Conservation (phyloP, 2,329 filamentous ascomycete genomes). For the Cladobotryum mycophilum region DNA sequence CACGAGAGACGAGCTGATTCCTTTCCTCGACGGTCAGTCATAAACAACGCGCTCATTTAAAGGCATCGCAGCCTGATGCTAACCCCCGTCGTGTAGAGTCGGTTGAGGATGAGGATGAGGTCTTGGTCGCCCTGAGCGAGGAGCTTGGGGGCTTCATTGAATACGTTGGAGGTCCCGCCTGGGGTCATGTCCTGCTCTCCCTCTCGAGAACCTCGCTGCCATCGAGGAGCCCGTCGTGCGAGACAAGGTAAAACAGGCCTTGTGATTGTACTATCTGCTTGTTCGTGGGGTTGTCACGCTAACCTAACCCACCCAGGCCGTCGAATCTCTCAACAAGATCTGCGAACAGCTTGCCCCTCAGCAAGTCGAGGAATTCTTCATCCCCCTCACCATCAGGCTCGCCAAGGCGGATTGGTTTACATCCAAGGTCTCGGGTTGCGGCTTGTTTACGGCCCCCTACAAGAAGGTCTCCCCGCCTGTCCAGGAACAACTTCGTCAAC, state of each 20-base stretch:
- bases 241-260: conserved; percentile 68
- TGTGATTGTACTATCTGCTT: background rate
- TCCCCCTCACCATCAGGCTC: conserved; percentile 88
- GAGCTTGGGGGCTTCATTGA: conserved; percentile 96
- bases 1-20: conserved; percentile 96
- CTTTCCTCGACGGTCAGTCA: conserved; percentile 89
- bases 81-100: conserved; percentile 59
- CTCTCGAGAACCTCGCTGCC: conserved; percentile 93
- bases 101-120: conserved; percentile 97
- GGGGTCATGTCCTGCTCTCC: conserved; percentile 91
- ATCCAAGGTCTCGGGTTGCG: conserved; percentile 96
- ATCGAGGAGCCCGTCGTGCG: conserved; percentile 97
- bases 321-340: conserved; percentile 99
- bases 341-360: conserved; percentile 83
- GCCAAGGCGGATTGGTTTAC: conserved; percentile 99
- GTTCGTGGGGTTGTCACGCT: conserved; percentile 5
- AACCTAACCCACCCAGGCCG: conserved; percentile 55
- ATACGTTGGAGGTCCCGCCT: conserved; percentile 91
- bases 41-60: conserved; percentile 7
- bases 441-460: conserved; percentile 90
- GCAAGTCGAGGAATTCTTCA: conserved; percentile 96
- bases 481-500: conserved; percentile 85
- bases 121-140: conserved; percentile 92
- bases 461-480: conserved; percentile 80
- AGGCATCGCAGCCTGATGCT: background rate